Base-by-base conservation (phyloP, 345 rosid species). In the Nasturtium officinale region DNA sequence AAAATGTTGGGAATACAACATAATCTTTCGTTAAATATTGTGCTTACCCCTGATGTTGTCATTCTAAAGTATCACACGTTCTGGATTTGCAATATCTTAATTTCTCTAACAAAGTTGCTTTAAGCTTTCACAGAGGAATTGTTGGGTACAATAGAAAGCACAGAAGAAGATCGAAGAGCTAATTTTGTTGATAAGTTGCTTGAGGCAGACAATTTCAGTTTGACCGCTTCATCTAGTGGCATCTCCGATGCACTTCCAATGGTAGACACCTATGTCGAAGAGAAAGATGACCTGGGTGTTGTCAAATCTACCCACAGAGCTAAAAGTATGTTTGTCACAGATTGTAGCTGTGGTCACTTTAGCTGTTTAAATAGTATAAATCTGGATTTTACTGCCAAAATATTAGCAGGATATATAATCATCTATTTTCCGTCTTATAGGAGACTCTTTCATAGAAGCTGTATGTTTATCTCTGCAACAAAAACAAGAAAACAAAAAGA, bases 121-220 rank as follows among this genome's bases (percentile, higher is more conserved):
- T 62, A 48, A 15, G 56, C 53, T 45, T 62, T 67, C 61, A 43
- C 82, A 92, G 96, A 79, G 76, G 92, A 83, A 67, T 65, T 76
- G 46, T 72, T 84, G 70, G 71, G 72, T 57, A 81, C 75, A 68
- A 60, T 78, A 47, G 85, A 77, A 79, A 87, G 79, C 62, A 67
- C 25, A 20, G 88, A 83, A 76, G 93, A 89, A 69, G 83, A 86
- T 48, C 82, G 96, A 54, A 83, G 94, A 71, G 85, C 85, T 71
- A 87, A 78, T 77, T 93, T 93, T 87, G 97, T 90, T 61, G 87
- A 89, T 62, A 64, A 77, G 72, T 77, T 93, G 78, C 77, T 89
- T 85, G 83, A 76, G 69, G 53, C 78, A 5, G 87, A 85, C 30
- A 75, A 46, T 73, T 76, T 80, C 67, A 71, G 72, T 74, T 74